Conservation (phyloP, 352 stramenopile genomes). For the Aphanomyces cochlioides region DNA sequence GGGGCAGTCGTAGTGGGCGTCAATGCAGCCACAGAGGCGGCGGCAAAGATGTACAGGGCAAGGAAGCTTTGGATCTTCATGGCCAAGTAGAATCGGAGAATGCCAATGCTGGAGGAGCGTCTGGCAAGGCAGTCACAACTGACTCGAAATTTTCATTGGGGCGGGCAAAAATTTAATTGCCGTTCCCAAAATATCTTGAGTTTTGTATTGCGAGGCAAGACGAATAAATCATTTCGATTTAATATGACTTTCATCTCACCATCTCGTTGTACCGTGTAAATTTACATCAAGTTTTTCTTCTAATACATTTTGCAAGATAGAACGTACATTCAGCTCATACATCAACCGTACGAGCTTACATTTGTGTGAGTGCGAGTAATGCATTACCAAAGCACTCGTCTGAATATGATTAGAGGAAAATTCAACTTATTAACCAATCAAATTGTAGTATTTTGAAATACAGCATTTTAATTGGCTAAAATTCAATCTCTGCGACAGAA, state of each 20-base stretch:
- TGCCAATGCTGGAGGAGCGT: background rate
- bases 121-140: background rate
- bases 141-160: conserved; percentile 6
- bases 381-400: background rate
- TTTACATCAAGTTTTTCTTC: conserved; percentile 3
- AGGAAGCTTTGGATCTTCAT: background rate
- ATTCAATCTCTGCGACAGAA: background rate
- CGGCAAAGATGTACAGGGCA: conserved; percentile 1
- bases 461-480: background rate
- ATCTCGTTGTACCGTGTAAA: too few species aligned
- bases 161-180: too few species aligned
- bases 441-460: background rate
- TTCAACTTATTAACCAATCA: conserved; percentile 1
- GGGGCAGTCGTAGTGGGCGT: background rate
- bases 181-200: background rate
- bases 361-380: background rate
- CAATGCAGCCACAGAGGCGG: background rate
- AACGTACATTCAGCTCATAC: too few species aligned
- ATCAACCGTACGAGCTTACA: too few species aligned
- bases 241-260: too few species aligned
- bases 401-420: background rate
- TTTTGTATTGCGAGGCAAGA: background rate
- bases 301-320: background rate
- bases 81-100: conserved; percentile 10
- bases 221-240: background rate